phyloP scores from a whole-genome alignment of 1,284 basidiomycete genomes.

The Melanopsichium pennsylvanicum region DNA sequence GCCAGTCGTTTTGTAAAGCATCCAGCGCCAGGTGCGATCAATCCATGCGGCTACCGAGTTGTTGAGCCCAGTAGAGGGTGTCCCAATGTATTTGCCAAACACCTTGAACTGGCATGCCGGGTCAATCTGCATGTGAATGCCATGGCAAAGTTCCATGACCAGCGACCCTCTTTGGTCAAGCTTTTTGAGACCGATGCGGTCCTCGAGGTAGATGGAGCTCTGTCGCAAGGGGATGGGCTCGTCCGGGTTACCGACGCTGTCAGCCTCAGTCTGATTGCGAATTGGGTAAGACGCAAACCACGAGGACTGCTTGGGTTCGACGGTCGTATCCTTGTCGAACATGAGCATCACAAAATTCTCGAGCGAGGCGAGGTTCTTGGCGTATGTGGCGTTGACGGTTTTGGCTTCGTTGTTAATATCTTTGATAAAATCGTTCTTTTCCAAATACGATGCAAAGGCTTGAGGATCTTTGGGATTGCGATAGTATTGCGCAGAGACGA shows the following conservation, averaged over 20 bases:
- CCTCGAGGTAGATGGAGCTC: conserved; percentile 81
- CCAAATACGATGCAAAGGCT: conserved; percentile 77
- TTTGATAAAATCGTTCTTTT: conserved; percentile 70
- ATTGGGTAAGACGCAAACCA: conserved; percentile 61
- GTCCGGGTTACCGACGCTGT: conserved; percentile 2
- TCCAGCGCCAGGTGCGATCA: conserved; percentile 37
- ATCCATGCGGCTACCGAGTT: conserved; percentile 17
- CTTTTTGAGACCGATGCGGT: conserved; percentile 84
- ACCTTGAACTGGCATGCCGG: conserved; percentile 57
- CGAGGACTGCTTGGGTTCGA: conserved; percentile 58
- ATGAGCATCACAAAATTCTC: conserved; percentile 65
- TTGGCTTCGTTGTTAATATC: conserved; percentile 66
- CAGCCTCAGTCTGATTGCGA: conserved; percentile 29
- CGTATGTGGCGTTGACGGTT: conserved; percentile 54
- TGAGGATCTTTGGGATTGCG: conserved; percentile 74
- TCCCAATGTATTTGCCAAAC: conserved; percentile 59
- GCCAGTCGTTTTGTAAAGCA: conserved; percentile 38
- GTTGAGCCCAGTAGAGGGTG: conserved; percentile 20
- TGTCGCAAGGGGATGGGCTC: conserved; percentile 74
- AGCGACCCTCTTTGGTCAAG: conserved; percentile 76
- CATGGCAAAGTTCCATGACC: conserved; percentile 56
- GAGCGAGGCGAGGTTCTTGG: conserved; percentile 53
- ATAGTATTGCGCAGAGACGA: conserved; percentile 86
- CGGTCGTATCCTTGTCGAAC: conserved; percentile 60
- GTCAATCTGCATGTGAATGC: conserved; percentile 62